A percentile compares a stretch with the other conserved stretches of the same genome.
These are phyloP conservation scores for Aspergillus bridgeri DNA, from an alignment of 495 filamentous ascomycete species.

Conservation along the genomic window DNA sequence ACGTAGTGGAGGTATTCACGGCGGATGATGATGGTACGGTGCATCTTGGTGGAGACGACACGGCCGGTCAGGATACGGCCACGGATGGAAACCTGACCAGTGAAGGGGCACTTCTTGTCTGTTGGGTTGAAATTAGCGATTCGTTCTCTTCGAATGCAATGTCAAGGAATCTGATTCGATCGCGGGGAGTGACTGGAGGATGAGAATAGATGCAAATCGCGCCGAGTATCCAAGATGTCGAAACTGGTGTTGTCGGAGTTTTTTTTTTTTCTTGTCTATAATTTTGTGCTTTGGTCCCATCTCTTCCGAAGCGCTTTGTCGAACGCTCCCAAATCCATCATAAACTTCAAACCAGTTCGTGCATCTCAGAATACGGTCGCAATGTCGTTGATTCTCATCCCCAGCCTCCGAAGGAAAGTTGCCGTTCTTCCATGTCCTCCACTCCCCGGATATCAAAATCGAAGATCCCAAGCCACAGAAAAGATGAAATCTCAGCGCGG, in stretches of 20 bases:
- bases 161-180: background rate
- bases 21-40: conserved; percentile 98
- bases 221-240: background rate
- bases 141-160: conserved; percentile 1
- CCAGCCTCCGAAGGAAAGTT: background rate
- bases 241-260: background rate
- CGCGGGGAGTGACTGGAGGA: conserved; percentile 10
- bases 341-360: background rate
- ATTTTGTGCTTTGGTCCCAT: background rate
- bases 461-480: conserved; percentile 11
- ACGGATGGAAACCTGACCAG: conserved; percentile 95
- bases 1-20: conserved; percentile 99
- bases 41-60: conserved; percentile 99
- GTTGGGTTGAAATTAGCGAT: conserved; percentile 32
- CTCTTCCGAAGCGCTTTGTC: background rate
- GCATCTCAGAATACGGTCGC: background rate
- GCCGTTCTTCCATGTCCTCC: background rate
- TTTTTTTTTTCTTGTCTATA: background rate
- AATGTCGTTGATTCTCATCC: background rate
- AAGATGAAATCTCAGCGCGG: conserved; percentile 25
- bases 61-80: conserved; percentile 99
- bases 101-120: conserved; percentile 99
- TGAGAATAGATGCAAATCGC: background rate
- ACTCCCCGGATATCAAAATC: conserved; percentile 12
- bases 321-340: background rate